phyloP scores from a whole-genome alignment of 2,329 filamentous ascomycete genomes.

The Verticillium tricorpus region DNA sequence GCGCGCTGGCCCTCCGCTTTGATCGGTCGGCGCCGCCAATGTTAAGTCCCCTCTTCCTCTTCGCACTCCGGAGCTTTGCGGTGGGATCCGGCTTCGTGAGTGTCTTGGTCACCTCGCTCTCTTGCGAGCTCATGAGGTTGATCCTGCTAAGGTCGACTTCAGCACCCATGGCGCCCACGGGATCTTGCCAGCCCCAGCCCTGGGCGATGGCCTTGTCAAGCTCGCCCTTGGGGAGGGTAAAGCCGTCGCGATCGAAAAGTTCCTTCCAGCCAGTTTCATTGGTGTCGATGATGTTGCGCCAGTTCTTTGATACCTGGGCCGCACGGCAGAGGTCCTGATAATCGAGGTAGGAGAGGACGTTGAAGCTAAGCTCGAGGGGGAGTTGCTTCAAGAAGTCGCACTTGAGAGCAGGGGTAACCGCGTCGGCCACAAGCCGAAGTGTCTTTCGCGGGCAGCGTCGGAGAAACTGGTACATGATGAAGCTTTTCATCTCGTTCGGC shows the following conservation, averaged over 20 bases:
- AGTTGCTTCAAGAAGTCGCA: constrained; percentile 86
- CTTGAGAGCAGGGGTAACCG: constrained; percentile 90
- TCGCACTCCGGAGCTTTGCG: constrained; percentile 44
- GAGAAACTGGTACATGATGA: constrained; percentile 94
- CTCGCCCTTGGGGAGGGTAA: constrained; percentile 72
- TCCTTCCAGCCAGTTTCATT: constrained; percentile 97
- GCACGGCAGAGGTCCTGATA: constrained; percentile 81
- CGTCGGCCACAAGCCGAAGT: constrained; percentile 80
- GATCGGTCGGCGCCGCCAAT: constrained; percentile 43
- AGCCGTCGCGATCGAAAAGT: constrained; percentile 80
- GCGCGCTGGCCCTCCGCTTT: constrained; percentile 48
- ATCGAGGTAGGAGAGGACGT: constrained; percentile 84
- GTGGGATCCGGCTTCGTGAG: constrained; percentile 32
- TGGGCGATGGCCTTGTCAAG: constrained; percentile 80
- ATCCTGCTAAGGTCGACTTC: constrained; percentile 74
- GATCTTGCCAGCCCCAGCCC: constrained; percentile 98
- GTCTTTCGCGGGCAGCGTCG: constrained; percentile 84
- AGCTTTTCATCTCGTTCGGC: constrained; percentile 86
- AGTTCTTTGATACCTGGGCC: constrained; percentile 89
- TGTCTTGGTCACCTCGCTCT: constrained; percentile 22
- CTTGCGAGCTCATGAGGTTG: constrained; percentile 46
- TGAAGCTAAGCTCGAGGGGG: constrained; percentile 80
- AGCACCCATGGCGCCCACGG: constrained; percentile 66
- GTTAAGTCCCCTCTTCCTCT: constrained; percentile 51
- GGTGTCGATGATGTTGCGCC: constrained; percentile 84